Evolutionary conservation across 2,329 filamentous ascomycete species (phyloP).

Genomic region (Cladorrhinum sp.): DNA sequence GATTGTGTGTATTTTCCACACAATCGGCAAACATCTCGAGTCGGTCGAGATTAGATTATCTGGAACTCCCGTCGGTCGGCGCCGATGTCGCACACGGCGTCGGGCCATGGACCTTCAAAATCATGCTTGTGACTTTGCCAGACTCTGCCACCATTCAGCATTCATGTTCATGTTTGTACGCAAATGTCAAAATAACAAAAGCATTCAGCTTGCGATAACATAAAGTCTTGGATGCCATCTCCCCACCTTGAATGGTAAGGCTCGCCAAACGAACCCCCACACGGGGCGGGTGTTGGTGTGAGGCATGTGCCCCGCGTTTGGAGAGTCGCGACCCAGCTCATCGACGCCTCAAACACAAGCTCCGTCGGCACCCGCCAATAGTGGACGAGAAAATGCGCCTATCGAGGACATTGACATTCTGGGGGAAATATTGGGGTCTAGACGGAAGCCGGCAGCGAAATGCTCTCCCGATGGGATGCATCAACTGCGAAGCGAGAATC

Average conservation of each 20-base stretch:
- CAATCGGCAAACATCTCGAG: too few relatives aligned
- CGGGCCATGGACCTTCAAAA: too few relatives aligned
- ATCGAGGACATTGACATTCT: neutral
- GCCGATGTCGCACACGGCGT: neutral
- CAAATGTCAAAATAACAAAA: neutral
- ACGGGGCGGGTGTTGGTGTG: neutral
- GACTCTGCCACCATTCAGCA: neutral
- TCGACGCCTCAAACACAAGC: slow-evolving; percentile 5
- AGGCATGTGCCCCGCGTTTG: neutral
- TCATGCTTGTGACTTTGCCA: neutral
- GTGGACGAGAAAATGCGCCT: neutral
- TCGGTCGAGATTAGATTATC: too few relatives aligned
- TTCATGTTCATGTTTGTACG: neutral
- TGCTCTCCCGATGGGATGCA: neutral
- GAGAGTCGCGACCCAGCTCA: neutral
- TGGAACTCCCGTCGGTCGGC: too few relatives aligned
- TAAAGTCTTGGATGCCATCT: neutral
- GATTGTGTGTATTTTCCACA: too few relatives aligned
- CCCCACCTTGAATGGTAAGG: neutral
- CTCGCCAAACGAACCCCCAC: neutral
- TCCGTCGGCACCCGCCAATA: neutral
- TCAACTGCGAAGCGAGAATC: neutral
- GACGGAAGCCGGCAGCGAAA: neutral
- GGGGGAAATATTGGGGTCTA: neutral
- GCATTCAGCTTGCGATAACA: neutral